Evolutionary conservation across 73 alveolate species (phyloP).

Genomic region (Effrenium voratum): DNA sequence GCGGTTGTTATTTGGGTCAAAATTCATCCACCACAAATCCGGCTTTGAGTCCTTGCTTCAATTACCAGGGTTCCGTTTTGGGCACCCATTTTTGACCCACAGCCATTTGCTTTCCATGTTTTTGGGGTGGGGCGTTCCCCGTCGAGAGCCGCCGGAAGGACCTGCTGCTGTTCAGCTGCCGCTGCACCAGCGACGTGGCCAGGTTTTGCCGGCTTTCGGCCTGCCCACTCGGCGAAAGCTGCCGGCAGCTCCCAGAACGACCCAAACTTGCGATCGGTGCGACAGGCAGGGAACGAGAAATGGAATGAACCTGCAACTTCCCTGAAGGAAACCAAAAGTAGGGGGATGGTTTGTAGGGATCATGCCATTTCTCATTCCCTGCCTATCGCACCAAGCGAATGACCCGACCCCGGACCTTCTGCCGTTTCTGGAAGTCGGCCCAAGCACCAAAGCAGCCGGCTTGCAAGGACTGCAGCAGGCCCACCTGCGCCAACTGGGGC

Average conservation of each 20-base stretch:
- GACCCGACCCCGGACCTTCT: background rate
- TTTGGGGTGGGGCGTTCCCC: too few species aligned
- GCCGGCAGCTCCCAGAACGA: background rate
- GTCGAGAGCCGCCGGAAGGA: too few species aligned
- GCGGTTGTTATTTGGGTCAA: too few species aligned
- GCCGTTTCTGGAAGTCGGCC: background rate
- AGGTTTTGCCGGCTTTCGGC: background rate
- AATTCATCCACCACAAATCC: too few species aligned
- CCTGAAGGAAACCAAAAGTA: too few species aligned
- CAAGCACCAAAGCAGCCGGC: background rate
- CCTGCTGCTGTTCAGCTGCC: background rate
- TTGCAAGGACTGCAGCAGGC: constrained; percentile 8
- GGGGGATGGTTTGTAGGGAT: too few species aligned
- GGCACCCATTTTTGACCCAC: too few species aligned
- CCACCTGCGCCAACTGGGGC: too few species aligned
- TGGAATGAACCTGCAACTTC: too few species aligned
- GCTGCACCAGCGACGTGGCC: constrained; percentile 6
- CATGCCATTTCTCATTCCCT: background rate
- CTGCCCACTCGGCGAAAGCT: background rate
- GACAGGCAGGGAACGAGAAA: background rate
- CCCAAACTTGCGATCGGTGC: background rate
- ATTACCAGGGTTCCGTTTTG: too few species aligned
- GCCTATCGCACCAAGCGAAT: background rate
- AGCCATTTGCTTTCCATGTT: too few species aligned
- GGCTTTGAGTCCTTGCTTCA: too few species aligned